Percentiles rank a stretch among this genome's conserved stretches.
Conservation (phyloP, 140 eudicot species). For the Flaveria floridana region DNA sequence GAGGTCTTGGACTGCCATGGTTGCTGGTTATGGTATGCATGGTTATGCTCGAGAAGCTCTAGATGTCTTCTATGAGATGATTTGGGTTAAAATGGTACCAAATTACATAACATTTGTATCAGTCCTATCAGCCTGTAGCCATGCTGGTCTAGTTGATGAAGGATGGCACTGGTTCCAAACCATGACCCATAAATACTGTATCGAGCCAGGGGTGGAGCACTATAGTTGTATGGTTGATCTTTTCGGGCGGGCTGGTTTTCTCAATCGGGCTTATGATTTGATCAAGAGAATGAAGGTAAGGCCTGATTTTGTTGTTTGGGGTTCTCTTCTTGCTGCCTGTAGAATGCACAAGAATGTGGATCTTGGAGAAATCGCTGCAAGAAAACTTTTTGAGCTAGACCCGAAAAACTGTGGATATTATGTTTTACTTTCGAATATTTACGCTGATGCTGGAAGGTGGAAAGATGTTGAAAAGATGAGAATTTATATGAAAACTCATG, state of each 20-base stretch:
- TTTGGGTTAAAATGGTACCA: slow-evolving; percentile 52
- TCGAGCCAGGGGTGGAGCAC: slow-evolving; percentile 83
- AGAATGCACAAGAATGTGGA: slow-evolving; percentile 86
- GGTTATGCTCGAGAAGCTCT: slow-evolving; percentile 86
- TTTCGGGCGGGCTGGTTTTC: slow-evolving; percentile 76
- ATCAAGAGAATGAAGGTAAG: slow-evolving; percentile 66
- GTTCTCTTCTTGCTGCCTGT: slow-evolving; percentile 90
- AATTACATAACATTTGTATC: slow-evolving; percentile 83
- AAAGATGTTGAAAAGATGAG: slow-evolving; percentile 77
- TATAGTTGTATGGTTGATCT: slow-evolving; percentile 97
- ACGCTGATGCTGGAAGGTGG: slow-evolving; percentile 98
- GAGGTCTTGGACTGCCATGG: slow-evolving; percentile 90
- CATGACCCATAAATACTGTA: slow-evolving; percentile 53
- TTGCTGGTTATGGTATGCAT: slow-evolving; percentile 92
- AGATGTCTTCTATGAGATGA: slow-evolving; percentile 66
- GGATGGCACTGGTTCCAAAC: slow-evolving; percentile 84
- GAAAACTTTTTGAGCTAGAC: slow-evolving; percentile 71
- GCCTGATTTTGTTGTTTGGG: slow-evolving; percentile 94
- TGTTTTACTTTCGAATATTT: slow-evolving; percentile 75
- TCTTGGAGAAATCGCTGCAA: slow-evolving; percentile 74
- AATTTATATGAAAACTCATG: slow-evolving; percentile 52
- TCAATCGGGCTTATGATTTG: slow-evolving; percentile 63
- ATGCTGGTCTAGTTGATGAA: slow-evolving; percentile 83
- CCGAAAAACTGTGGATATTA: slow-evolving; percentile 79
- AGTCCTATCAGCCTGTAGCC: slow-evolving; percentile 88